Conservation (phyloP, 176 grass and related monocot genomes). For the Ensete glaucum region DNA sequence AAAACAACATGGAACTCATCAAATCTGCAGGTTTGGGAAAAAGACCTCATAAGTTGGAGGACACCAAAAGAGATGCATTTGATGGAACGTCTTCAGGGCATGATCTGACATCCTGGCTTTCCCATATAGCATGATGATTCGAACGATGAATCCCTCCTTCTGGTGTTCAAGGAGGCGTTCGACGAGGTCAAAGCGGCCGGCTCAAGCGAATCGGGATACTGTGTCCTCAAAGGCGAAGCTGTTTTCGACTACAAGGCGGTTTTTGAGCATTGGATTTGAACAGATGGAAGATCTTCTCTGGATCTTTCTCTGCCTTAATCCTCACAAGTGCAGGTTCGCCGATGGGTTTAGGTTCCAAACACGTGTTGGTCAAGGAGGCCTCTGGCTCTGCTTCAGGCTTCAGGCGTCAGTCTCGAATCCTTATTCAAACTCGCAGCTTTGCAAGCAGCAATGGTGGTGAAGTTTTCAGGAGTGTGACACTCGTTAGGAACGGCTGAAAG, state of each 20-base stretch:
- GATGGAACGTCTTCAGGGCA: slow-evolving; percentile 45
- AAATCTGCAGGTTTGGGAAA: slow-evolving; percentile 23
- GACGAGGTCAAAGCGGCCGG: slow-evolving; percentile 68
- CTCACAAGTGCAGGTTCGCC: slow-evolving; percentile 37
- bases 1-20: slow-evolving; percentile 27
- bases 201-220: slow-evolving; percentile 56
- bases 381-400: background rate
- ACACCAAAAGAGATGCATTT: slow-evolving; percentile 65
- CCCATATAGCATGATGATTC: slow-evolving; percentile 67
- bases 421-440: slow-evolving; percentile 26
- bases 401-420: background rate
- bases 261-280: slow-evolving; percentile 67
- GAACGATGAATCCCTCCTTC: slow-evolving; percentile 72
- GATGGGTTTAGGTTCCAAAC: background rate
- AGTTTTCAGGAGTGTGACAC: slow-evolving; percentile 23
- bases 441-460: slow-evolving; percentile 70
- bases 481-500: slow-evolving; percentile 27
- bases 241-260: slow-evolving; percentile 70
- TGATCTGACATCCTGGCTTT: slow-evolving; percentile 62
- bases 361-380: background rate
- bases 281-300: slow-evolving; percentile 62
- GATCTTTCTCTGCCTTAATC: slow-evolving; percentile 71
- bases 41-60: slow-evolving; percentile 64
- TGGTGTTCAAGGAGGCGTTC: slow-evolving; percentile 83
- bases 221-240: slow-evolving; percentile 66